Base-by-base conservation (phyloP, 192 early-diverging fungal genomes). In the Pilaira anomala region DNA sequence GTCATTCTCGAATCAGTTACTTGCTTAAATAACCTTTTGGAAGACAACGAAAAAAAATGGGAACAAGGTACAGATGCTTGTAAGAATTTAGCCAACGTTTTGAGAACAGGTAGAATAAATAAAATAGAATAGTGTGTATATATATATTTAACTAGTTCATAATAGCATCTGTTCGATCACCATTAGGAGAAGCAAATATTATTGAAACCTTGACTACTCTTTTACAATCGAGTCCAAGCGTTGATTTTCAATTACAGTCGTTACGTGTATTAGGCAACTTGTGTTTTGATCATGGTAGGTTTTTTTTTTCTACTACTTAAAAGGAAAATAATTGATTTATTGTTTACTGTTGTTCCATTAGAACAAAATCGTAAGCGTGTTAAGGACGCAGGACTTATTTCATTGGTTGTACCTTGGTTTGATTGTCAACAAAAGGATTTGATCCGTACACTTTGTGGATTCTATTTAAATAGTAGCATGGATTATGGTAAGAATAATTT, bases 201-300 rank as follows among this genome's bases (percentile, higher is more conserved):
- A 71, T 85, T 6, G 63, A 74, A 18, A 42, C 67, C 19, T 60
- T 79, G 9, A 60, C 76, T n/a, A 45, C 54, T 2, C 51, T 85
- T 16, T 48, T 76, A 59, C 44, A 66, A 29, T 18, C 41, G n/a
- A 59, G 44, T 19, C 67, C 42, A 44, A 48, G 48, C 36, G 66
- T 8, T 51, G 61, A 52, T 9, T 68, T 44, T 62, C 26, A 39
- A 18, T 54, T 63, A 48, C 83, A 84, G 50, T 76, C 76, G 8
- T 63, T 84, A 48, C 73, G 83, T 39, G 73, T 72, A 2, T 60
- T 82, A 18, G 83, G 76, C 28, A 85, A 85, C 40, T 56, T 82
- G 7, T 85, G 80, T 30, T 75, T 85, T 55, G 74, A 80, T 64
- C 72, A 78, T 61, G 78, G 83, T 82, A 78, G 65, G 42, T 12